phyloP scores from a whole-genome alignment of 1,284 basidiomycete species.

The Microbotryum saponariae region DNA sequence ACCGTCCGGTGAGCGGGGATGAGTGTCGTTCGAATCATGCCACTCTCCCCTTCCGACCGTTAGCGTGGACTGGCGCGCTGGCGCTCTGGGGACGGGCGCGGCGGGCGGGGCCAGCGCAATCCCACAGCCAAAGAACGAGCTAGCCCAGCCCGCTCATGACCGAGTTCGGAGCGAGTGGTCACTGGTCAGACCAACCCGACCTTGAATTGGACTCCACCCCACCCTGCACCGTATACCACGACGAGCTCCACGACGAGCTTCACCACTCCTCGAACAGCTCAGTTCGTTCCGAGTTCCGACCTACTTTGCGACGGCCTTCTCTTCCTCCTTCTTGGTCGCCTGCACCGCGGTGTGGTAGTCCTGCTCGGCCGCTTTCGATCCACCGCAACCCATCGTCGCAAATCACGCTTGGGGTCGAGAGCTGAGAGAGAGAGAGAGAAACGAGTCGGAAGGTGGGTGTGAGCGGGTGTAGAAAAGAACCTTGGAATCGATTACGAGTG shows the following conservation, averaged over 20 bases:
- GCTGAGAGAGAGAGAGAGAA: too few species aligned
- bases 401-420: too few species aligned
- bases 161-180: not conserved
- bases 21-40: too few species aligned
- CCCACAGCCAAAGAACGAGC: not conserved
- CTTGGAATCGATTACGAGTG: too few species aligned
- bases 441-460: too few species aligned
- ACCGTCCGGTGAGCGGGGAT: too few species aligned
- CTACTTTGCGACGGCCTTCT: slow-evolving; percentile 25
- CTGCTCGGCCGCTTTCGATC: slow-evolving; percentile 27
- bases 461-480: too few species aligned
- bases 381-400: slow-evolving; percentile 29
- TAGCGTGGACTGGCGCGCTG: too few species aligned
- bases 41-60: too few species aligned
- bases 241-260: not conserved
- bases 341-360: slow-evolving; percentile 24
- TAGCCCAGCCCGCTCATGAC: not conserved
- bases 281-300: not conserved
- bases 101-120: too few species aligned
- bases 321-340: slow-evolving; percentile 20
- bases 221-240: not conserved
- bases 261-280: too few species aligned
- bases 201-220: not conserved
- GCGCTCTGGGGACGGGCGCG: not conserved
- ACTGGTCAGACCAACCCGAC: not conserved